Base-by-base conservation (phyloP, 345 rosid genomes). In the Capsella bursapastoris region DNA sequence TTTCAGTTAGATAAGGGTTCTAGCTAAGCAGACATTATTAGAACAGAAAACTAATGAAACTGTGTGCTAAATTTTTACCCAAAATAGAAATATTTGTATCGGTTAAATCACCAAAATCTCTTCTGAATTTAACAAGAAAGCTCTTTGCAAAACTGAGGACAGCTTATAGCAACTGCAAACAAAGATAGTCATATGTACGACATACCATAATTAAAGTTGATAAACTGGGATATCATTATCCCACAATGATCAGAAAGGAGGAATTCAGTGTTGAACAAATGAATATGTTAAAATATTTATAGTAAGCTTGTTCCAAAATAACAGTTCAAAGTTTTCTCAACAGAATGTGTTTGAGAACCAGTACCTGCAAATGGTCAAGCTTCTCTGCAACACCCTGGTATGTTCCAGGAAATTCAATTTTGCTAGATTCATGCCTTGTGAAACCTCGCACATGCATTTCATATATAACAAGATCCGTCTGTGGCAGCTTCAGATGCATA, bases 381-480 rank as follows among this genome's bases (percentile, higher is more conserved):
- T 90, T 91, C 82, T 91, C 96, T 68, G 87, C 90, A 32, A 84
- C 78, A 72, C 95, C 98, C 57, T 70, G 85, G 78, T 90, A 94
- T 70, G 96, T 91, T 50, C 97, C 97, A 75, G 98, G 97, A 71
- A 78, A 84, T 51, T 87, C 83, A 64, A 83, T 72, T 75, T 63
- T 67, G 56, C 98, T 91, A 66, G 96, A 91, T 75, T 94, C 93
- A 58, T 94, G 97, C 76, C 64, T 83, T 38, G 98, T 94, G 82
- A 81, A 94, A 59, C 96, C 98, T 48, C 97, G 91, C 32, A 94
- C 93, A 80, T 94, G 97, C 90, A 94, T 86, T 83, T 94, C 98
- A 77, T 91, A 94, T 61, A 91, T 76, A n/a, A 94, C 82, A 62
- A 91, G 88, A 77, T 94, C 93, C 80, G 80, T 90, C 56, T 84